Base-by-base conservation (phyloP, 805 yeast genomes). In the Metschnikowia reukaufii region DNA sequence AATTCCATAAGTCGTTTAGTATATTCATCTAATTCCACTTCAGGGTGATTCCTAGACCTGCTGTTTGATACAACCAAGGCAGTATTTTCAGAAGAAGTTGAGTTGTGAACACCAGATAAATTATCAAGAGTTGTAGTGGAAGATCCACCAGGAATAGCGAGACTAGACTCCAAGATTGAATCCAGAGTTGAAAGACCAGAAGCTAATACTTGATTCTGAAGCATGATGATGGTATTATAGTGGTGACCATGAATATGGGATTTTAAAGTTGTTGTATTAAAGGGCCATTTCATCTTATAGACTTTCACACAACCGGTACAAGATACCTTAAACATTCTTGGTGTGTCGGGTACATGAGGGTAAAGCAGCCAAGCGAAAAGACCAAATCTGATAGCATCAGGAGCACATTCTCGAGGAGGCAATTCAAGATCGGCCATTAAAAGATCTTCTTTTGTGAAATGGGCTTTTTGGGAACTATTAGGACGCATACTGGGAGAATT, bases 201-300 rank as follows among this genome's bases (percentile, higher is more conserved):
- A 12, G 29, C 42, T 12, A 30, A 39, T 10, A 25, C 36, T 30
- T 31, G 17, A 30, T 20, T 27, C 18, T 39, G 42, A 7, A 31
- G 36, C 19, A 6, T 39, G 12, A 30, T 19, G 12, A 39, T 39
- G 8, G 17, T 39, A 29, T 18, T 31, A 35, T 16, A 13, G 27
- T 39, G 42, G 29, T 18, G 30, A 12, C 5, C 27, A 21, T 39
- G 30, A 30, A 39, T n/a, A 19, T 30, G 42, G 15, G 16, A 10
- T 39, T 30, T 39, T 35, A 39, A 39, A 9, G 29, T 17, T 17
- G 36, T 39, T 7, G 42, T 39, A 23, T 30, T 36, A 21, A 36
- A 15, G 9, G 39, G 39, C 39, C 39, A 36, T 36, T 36, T 36
- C 39, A 36, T 36, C 27, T 36, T 36, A n/a, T 36, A 36, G 16